phyloP scores from a whole-genome alignment of 164 flowering plant species.

The Platanus orientalis region DNA sequence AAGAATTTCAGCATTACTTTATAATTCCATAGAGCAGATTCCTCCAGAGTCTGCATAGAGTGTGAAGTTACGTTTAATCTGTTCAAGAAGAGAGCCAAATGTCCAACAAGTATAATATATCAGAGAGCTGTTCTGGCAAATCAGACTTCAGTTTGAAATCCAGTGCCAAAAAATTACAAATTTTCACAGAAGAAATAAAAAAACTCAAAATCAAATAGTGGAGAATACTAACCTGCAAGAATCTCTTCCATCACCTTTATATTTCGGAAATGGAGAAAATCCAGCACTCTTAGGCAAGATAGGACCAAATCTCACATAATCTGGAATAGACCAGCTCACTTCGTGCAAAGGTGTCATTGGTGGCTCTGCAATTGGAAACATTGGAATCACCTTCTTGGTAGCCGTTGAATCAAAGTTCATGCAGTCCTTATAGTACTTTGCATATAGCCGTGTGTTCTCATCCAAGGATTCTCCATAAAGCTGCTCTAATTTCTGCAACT shows the following conservation, averaged over 20 bases:
- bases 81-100: constrained; percentile 19
- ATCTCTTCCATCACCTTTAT: constrained; percentile 20
- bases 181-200: not conserved
- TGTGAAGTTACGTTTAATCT: constrained; percentile 28
- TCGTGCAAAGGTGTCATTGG: constrained; percentile 79
- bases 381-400: too few species aligned
- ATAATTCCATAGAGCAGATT: constrained; percentile 26
- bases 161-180: not conserved
- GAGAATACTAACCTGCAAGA: constrained; percentile 33
- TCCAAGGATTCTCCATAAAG: too few species aligned
- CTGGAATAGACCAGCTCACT: too few species aligned
- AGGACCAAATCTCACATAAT: constrained; percentile 74
- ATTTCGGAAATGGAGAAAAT: too few species aligned
- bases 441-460: too few species aligned
- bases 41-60: constrained; percentile 21
- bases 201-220: not conserved
- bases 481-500: constrained; percentile 52
- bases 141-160: not conserved
- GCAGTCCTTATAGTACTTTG: constrained; percentile 67
- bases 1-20: constrained; percentile 25
- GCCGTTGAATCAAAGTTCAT: constrained; percentile 43
- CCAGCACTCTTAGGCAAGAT: constrained; percentile 71
- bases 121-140: constrained; percentile 1
- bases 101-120: not conserved
- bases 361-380: too few species aligned